Conservation (phyloP, 1,284 basidiomycete genomes). For the Marasmius tenuissimus region DNA sequence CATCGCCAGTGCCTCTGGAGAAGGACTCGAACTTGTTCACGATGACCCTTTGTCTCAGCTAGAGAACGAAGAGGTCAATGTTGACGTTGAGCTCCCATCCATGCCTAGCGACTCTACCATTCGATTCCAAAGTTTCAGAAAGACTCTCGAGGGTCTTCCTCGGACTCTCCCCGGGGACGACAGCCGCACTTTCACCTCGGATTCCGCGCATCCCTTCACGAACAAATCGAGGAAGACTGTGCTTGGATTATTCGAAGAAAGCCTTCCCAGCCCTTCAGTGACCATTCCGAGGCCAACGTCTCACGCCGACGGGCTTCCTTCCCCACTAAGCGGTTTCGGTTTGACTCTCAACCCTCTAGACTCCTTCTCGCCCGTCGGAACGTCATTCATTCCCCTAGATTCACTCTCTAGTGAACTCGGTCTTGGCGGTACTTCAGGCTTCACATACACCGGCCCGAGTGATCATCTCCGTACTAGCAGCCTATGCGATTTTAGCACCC, state of each 20-base stretch:
- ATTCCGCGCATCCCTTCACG: background rate
- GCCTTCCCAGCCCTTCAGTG: slow-evolving; percentile 4
- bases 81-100: slow-evolving; percentile 12
- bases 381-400: slow-evolving; percentile 19
- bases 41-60: background rate
- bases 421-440: slow-evolving; percentile 33
- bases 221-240: slow-evolving; percentile 56
- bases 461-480: slow-evolving; percentile 51
- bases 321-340: slow-evolving; percentile 30
- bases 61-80: slow-evolving; percentile 34
- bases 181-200: background rate
- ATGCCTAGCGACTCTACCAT: slow-evolving; percentile 29
- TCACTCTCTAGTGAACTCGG: slow-evolving; percentile 62
- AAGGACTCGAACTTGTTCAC: slow-evolving; percentile 43
- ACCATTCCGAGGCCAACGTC: slow-evolving; percentile 21
- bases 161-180: background rate
- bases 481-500: slow-evolving; percentile 41
- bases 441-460: slow-evolving; percentile 42
- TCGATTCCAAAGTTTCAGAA: slow-evolving; percentile 38
- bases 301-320: slow-evolving; percentile 22
- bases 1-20: slow-evolving; percentile 14
- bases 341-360: slow-evolving; percentile 14
- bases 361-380: slow-evolving; percentile 20
- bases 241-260: slow-evolving; percentile 58
- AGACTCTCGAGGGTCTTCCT: slow-evolving; percentile 27